Evolutionary conservation across 441 rosid genomes (phyloP).

Genomic region (Geranium incanum): DNA sequence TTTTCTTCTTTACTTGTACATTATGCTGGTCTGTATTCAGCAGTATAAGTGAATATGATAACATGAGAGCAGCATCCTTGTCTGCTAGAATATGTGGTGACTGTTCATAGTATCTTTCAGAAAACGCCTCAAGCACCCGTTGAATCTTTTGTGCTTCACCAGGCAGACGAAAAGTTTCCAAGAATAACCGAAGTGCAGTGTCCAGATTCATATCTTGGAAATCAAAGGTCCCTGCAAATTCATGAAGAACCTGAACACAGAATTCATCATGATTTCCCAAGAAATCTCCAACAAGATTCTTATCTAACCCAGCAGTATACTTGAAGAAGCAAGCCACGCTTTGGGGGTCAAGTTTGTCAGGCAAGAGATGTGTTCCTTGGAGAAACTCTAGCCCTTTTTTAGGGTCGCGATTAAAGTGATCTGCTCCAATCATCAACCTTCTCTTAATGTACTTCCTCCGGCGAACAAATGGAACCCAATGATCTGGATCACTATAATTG

Average conservation of each 20-base stretch:
- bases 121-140: constrained; percentile 92
- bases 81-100: constrained; percentile 66
- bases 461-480: constrained; percentile 82
- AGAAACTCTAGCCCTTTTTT: constrained; percentile 81
- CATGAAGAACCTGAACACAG: constrained; percentile 85
- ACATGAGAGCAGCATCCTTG: constrained; percentile 82
- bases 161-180: constrained; percentile 86
- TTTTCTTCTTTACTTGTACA: constrained; percentile 84
- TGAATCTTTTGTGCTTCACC: constrained; percentile 98
- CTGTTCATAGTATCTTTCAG: constrained; percentile 95
- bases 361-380: constrained; percentile 71
- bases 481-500: constrained; percentile 48
- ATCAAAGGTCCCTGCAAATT: constrained; percentile 88
- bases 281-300: constrained; percentile 81
- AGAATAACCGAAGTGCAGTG: constrained; percentile 76
- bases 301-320: constrained; percentile 86
- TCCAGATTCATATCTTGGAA: constrained; percentile 80
- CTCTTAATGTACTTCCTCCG: constrained; percentile 60
- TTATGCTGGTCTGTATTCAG: constrained; percentile 96
- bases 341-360: constrained; percentile 75
- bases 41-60: constrained; percentile 87
- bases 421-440: constrained; percentile 71
- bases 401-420: constrained; percentile 82
- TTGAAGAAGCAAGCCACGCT: constrained; percentile 86
- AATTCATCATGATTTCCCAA: constrained; percentile 91